Evolutionary conservation across 2,329 filamentous ascomycete species (phyloP).

Genomic region (Tothia fuscella): DNA sequence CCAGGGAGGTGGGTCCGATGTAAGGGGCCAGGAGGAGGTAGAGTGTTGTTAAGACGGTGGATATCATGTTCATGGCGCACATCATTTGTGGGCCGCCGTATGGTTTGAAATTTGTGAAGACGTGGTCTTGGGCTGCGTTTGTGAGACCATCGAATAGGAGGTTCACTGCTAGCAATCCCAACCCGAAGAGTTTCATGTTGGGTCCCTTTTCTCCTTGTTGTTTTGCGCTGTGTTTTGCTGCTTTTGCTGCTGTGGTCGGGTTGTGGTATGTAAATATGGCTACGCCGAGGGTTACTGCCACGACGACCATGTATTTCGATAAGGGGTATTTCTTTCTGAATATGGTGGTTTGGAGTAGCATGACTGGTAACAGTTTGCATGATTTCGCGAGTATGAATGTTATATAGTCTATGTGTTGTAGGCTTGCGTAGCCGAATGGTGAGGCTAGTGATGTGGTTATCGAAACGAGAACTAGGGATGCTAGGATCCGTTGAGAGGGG

Average conservation of each 20-base stretch:
- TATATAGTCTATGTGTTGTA: constrained; percentile 93
- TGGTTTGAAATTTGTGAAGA: constrained; percentile 64
- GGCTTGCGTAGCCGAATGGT: constrained; percentile 89
- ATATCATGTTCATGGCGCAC: constrained; percentile 91
- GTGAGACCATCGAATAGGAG: constrained; percentile 91
- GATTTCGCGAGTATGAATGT: constrained; percentile 95
- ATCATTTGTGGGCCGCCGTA: constrained; percentile 98
- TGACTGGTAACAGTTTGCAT: constrained; percentile 97
- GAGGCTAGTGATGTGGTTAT: constrained; percentile 79
- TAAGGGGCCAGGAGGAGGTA: constrained; percentile 74
- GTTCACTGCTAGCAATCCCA: constrained; percentile 77
- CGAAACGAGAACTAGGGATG: constrained; percentile 72
- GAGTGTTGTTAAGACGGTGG: constrained; percentile 58
- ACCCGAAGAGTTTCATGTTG: constrained; percentile 61
- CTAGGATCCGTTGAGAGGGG: constrained; percentile 60
- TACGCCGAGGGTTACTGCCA: constrained; percentile 81
- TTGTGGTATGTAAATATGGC: constrained; percentile 89
- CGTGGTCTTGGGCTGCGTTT: constrained; percentile 92
- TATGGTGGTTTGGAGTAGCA: constrained; percentile 88
- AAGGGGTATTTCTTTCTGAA: constrained; percentile 83
- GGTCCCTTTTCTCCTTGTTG: constrained; percentile 17
- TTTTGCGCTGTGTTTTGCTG: constrained; percentile 38
- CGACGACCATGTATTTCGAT: constrained; percentile 92
- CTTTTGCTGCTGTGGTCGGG: constrained; percentile 31
- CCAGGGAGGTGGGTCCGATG: constrained; percentile 49